Evolutionary conservation across 169 alveolate genomes (phyloP), one percentile per base, ranked within the genome.

Genomic region (Perkinsus olseni): DNA sequence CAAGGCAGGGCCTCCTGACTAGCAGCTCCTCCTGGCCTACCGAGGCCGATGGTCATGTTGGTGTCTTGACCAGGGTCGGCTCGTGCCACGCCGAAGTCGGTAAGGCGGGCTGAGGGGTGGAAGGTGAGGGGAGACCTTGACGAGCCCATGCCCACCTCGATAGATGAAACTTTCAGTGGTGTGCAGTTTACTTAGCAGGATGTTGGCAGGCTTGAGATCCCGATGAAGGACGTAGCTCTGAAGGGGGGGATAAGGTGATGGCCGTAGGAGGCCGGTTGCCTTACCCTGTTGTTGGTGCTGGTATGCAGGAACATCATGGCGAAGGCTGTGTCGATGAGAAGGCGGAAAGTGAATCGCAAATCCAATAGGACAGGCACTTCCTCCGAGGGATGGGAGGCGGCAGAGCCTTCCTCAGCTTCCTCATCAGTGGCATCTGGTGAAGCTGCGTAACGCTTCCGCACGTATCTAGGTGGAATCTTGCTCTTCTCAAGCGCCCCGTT

Each of bases 121-220:
- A n/a, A 62, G 82, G 4, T 24, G 37, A 62, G 1, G 82, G 82
- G 37, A 8, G 13, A 28, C 28, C 10, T 4, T 24, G 36, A 62
- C 34, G 0, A 21, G 34, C 1, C 36, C 82, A 62, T 6, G n/a
- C n/a, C 17, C 31, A 62, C 82, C 82, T 62, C 82, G 13, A 24
- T 62, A 62, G 13, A 62, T 1, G 11, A 40, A 6, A 40, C 50
- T 40, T 24, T 13, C 82, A 13, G 13, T 21, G 34, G 82, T 24
- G 34, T 62, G 4, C 10, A 13, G 82, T 62, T 62, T 62, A 24
- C 31, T 62, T 13, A 94, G 82, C 38, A 94, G 95, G 21, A 94
- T 94, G 51, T 94, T 94, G 0, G 95, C 95, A 0, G 95, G 95
- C 74, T 94, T 94, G 45, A 94, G 91, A 74, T 94, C 95, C 1